phyloP scores from a whole-genome alignment of 2,329 filamentous ascomycete genomes.

The Xylaria sp. region DNA sequence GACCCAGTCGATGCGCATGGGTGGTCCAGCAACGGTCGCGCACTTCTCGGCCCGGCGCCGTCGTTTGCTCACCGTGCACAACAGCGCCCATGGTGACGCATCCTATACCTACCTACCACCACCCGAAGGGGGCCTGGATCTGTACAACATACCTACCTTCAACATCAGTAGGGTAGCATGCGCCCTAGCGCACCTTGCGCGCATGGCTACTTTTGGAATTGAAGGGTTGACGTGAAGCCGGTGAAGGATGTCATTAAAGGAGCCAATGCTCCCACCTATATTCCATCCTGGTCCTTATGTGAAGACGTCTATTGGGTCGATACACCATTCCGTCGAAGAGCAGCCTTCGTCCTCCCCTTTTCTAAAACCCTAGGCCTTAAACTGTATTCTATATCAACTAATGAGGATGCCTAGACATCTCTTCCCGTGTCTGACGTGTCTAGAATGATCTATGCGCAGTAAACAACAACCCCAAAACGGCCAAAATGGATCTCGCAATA shows the following conservation, averaged over 20 bases:
- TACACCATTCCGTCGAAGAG: conserved; percentile 20
- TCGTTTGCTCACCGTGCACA: conserved; percentile 28
- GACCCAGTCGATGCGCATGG: conserved; percentile 24
- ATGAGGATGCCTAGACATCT: conserved; percentile 21
- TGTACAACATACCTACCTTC: conserved; percentile 14
- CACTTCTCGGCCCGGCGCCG: conserved; percentile 22
- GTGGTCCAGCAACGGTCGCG: conserved; percentile 27
- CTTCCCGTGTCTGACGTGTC: conserved; percentile 32
- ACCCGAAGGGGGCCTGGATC: conserved; percentile 27
- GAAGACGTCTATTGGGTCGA: conserved; percentile 26
- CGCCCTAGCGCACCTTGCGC: conserved; percentile 11
- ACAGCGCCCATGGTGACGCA: not conserved
- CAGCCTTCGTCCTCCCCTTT: conserved; percentile 9
- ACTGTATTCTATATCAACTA: conserved; percentile 28
- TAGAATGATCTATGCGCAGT: conserved; percentile 33
- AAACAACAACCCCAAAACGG: conserved; percentile 8
- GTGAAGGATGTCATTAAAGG: conserved; percentile 31
- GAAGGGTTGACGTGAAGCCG: conserved; percentile 16
- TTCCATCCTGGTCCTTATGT: conserved; percentile 31
- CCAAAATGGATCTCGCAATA: conserved; percentile 17
- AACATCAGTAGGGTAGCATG: conserved; percentile 20
- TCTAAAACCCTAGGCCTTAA: conserved; percentile 27
- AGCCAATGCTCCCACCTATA: conserved; percentile 10
- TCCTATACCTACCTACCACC: conserved; percentile 7
- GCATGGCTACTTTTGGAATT: conserved; percentile 18